Evolutionary conservation across 768 basidiomycete genomes (phyloP).

Genomic region (Tulasnella sp.): DNA sequence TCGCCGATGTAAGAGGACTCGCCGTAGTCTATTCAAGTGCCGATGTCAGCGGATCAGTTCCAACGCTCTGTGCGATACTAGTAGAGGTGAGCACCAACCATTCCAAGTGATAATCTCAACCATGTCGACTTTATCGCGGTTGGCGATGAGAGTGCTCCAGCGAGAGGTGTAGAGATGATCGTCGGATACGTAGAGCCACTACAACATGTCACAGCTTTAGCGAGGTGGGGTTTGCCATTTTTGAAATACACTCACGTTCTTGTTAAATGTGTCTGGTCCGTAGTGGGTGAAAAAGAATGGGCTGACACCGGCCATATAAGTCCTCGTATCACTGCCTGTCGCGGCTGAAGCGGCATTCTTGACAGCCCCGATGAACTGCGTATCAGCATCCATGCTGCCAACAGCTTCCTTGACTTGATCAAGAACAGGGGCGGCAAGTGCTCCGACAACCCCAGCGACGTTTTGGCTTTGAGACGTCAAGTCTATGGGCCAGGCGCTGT

Average conservation of each 20-base stretch:
- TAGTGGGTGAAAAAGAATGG: conserved; percentile 43
- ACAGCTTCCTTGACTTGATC: conserved; percentile 33
- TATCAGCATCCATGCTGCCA: conserved; percentile 35
- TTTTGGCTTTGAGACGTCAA: conserved; percentile 15
- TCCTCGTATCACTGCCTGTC: conserved; percentile 30
- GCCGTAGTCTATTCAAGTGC: conserved; percentile 41
- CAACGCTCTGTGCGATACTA: background rate
- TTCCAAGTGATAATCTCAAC: conserved; percentile 42
- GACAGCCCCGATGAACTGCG: conserved; percentile 33
- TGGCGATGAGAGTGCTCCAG: conserved; percentile 38
- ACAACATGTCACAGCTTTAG: background rate
- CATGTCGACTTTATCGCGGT: conserved; percentile 38
- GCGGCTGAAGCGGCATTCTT: conserved; percentile 35
- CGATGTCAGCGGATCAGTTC: background rate
- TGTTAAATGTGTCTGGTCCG: conserved; percentile 37
- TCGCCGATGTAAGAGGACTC: conserved; percentile 43
- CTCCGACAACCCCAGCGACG: background rate
- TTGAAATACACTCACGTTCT: conserved; percentile 34
- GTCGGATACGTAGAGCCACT: conserved; percentile 40
- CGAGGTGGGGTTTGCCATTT: background rate
- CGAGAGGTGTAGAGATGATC: conserved; percentile 39
- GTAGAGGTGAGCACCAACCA: conserved; percentile 31
- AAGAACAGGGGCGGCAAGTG: conserved; percentile 9
- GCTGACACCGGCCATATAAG: conserved; percentile 39
- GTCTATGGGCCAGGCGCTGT: conserved; percentile 33